phyloP scores from a whole-genome alignment of 768 basidiomycete species.

The Trametes coccinea region DNA sequence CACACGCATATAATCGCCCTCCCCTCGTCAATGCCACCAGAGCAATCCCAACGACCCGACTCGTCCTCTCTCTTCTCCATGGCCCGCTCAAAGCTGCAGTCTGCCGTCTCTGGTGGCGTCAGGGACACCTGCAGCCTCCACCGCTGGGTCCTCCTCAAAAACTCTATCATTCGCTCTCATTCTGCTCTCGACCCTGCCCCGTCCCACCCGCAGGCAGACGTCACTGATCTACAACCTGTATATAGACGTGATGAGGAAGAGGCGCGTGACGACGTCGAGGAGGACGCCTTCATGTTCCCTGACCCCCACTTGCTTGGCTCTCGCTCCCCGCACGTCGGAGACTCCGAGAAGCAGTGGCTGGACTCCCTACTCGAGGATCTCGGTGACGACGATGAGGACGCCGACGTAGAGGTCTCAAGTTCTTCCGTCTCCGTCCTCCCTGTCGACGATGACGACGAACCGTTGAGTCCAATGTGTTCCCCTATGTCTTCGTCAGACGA shows the following conservation, averaged over 20 bases:
- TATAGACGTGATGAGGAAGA: constrained; percentile 45
- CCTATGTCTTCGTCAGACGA: constrained; percentile 82
- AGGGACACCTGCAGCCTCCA: constrained; percentile 76
- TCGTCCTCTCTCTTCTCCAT: constrained; percentile 55
- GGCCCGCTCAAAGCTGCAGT: constrained; percentile 74
- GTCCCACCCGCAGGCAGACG: constrained; percentile 18
- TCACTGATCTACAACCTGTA: constrained; percentile 35
- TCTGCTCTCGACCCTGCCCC: constrained; percentile 37
- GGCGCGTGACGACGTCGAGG: constrained; percentile 50
- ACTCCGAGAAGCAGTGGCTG: constrained; percentile 78
- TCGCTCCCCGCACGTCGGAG: constrained; percentile 38
- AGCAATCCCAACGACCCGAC: constrained; percentile 41
- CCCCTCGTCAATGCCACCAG: constrained; percentile 26
- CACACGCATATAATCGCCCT: constrained; percentile 26
- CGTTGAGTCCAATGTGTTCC: constrained; percentile 63
- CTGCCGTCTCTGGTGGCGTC: constrained; percentile 50
- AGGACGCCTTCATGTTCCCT: constrained; percentile 79
- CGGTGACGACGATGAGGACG: constrained; percentile 67
- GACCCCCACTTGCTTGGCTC: constrained; percentile 62
- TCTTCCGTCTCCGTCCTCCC: constrained; percentile 44
- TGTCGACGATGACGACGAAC: constrained; percentile 56
- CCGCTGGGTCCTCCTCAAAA: constrained; percentile 88
- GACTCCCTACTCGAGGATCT: constrained; percentile 78
- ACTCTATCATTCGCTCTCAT: constrained; percentile 65
- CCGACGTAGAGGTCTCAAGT: constrained; percentile 6